Conservation (phyloP, 345 rosid species). For the Streptanthus diversifolius region DNA sequence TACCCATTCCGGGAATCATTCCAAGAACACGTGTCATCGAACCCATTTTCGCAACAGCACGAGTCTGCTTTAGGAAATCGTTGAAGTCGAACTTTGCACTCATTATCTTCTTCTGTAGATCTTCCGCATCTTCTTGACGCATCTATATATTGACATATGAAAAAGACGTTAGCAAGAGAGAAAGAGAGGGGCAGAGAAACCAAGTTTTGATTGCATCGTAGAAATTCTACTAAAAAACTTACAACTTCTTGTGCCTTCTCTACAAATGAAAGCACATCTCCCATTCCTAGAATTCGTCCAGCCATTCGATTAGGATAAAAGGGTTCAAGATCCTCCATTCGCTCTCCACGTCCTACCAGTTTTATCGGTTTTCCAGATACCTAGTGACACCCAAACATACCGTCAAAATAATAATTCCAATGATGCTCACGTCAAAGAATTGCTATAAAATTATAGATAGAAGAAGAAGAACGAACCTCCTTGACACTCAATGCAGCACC, state of each 20-base stretch:
- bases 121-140: conserved; percentile 97
- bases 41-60: conserved; percentile 97
- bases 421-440: background rate
- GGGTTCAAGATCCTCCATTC: conserved; percentile 98
- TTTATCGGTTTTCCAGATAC: conserved; percentile 97
- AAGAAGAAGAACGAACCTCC: conserved; percentile 58
- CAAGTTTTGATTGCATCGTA: background rate
- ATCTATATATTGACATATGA: conserved; percentile 44
- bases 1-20: conserved; percentile 98
- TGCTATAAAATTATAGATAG: background rate
- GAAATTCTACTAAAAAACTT: conserved; percentile 34
- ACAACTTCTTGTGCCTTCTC: conserved; percentile 98
- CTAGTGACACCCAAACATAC: conserved; percentile 36
- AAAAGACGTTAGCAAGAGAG: conserved; percentile 15
- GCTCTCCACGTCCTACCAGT: conserved; percentile 95
- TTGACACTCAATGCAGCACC: conserved; percentile 98
- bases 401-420: background rate
- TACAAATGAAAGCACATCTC: conserved; percentile 94
- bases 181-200: background rate
- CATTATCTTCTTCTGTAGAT: conserved; percentile 96
- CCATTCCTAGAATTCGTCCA: conserved; percentile 96
- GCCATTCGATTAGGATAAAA: conserved; percentile 99
- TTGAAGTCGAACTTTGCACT: conserved; percentile 95
- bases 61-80: conserved; percentile 93
- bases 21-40: conserved; percentile 90